phyloP scores from a whole-genome alignment of 179 eudicot species.

The Patellifolia procumbens region DNA sequence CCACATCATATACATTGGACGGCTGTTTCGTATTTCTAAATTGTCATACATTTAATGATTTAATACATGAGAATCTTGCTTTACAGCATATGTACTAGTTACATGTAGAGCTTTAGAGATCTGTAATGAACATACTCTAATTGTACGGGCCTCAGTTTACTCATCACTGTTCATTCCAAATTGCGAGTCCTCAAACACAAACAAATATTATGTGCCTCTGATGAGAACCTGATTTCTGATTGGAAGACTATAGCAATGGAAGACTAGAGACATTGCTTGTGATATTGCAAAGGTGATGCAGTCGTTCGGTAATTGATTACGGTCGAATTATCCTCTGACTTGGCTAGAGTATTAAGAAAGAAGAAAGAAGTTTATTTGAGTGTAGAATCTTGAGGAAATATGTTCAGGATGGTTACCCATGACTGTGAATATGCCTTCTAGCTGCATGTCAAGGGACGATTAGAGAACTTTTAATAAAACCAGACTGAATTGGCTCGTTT shows the following conservation, averaged over 20 bases:
- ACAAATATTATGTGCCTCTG: neutral
- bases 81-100: neutral
- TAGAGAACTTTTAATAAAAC: neutral
- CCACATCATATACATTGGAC: no score
- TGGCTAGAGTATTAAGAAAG: no score
- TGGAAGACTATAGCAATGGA: neutral
- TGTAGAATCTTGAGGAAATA: neutral
- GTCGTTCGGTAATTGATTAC: no score
- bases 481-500: neutral
- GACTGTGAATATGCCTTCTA: neutral
- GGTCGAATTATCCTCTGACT: no score
- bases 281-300: neutral
- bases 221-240: neutral
- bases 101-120: neutral
- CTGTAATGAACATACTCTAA: neutral
- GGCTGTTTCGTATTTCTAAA: no score
- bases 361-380: neutral
- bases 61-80: conserved; percentile 1
- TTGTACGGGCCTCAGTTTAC: neutral
- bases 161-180: neutral
- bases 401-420: neutral
- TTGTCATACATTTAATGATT: no score
- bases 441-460: neutral
- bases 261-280: neutral
- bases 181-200: neutral